Evolutionary conservation across 805 yeast species (phyloP).

Genomic region (Novakomyces olei): DNA sequence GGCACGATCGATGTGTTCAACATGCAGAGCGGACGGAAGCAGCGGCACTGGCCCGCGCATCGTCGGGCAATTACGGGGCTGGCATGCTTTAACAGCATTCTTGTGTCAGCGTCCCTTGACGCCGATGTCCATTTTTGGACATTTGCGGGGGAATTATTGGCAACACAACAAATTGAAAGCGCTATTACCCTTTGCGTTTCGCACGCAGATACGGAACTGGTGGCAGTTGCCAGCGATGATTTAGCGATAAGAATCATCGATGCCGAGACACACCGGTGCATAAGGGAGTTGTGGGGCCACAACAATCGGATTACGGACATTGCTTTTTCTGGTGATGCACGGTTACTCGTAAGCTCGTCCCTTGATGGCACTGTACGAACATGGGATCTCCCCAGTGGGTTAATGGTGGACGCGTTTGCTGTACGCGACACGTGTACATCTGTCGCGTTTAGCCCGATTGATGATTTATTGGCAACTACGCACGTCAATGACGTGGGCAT

Average conservation of each 20-base stretch:
- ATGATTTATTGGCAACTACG: constrained; percentile 77
- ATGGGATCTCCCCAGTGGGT: constrained; percentile 95
- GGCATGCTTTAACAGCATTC: constrained; percentile 72
- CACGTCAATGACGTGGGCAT: constrained; percentile 83
- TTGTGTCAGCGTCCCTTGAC: constrained; percentile 76
- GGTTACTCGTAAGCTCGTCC: constrained; percentile 74
- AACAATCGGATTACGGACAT: constrained; percentile 65
- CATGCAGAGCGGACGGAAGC: constrained; percentile 68
- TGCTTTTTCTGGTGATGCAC: constrained; percentile 85
- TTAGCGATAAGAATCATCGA: constrained; percentile 68
- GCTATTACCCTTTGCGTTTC: constrained; percentile 60
- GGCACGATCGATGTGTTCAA: constrained; percentile 79
- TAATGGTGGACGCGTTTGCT: constrained; percentile 77
- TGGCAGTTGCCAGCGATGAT: constrained; percentile 73
- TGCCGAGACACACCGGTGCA: constrained; percentile 53
- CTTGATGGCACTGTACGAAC: constrained; percentile 77
- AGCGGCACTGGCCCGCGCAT: constrained; percentile 39
- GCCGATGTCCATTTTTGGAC: constrained; percentile 75
- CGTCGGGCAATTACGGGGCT: constrained; percentile 62
- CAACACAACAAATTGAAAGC: constrained; percentile 44
- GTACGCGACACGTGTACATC: constrained; percentile 62
- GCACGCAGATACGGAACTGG: constrained; percentile 62
- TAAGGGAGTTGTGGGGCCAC: constrained; percentile 79
- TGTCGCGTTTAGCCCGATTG: constrained; percentile 61
- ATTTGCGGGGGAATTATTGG: constrained; percentile 47